Conservation (phyloP, 306 rosid genomes). For the Quercus robur region DNA sequence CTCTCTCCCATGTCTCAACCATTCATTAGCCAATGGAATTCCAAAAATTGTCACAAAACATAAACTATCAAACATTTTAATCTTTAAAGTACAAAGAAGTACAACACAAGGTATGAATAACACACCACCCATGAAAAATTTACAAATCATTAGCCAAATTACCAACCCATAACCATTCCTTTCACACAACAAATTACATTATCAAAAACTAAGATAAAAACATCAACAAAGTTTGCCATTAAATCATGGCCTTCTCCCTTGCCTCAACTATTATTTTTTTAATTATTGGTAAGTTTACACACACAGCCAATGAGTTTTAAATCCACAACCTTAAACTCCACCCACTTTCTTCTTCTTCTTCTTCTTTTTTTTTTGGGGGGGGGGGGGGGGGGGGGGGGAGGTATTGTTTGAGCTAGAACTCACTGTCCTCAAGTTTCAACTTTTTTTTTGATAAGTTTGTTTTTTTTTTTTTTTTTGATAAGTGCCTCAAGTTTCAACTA, state of each 20-base stretch:
- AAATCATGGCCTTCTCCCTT: background rate
- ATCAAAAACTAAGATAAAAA: background rate
- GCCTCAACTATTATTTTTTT: too few species aligned
- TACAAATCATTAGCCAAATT: background rate
- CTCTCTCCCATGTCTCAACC: slow-evolving; percentile 24
- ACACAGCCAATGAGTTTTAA: too few species aligned
- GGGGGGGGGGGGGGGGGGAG: too few species aligned
- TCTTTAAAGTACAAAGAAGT: background rate
- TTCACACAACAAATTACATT: background rate
- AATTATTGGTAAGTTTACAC: too few species aligned
- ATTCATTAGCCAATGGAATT: slow-evolving; percentile 10
- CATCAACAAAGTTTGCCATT: background rate
- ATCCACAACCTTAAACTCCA: too few species aligned
- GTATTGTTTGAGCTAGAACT: too few species aligned
- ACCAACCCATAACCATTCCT: background rate
- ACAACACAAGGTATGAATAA: background rate
- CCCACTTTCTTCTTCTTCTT: too few species aligned
- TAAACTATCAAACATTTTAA: slow-evolving; percentile 20
- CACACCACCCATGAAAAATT: background rate
- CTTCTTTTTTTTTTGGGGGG: too few species aligned
- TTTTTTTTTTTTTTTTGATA: too few species aligned
- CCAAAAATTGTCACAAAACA: background rate
- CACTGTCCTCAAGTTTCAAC: slow-evolving; percentile 19
- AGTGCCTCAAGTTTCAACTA: slow-evolving; percentile 21
- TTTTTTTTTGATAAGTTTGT: background rate